These are phyloP conservation scores for Daldinia caldariorum DNA, from an alignment of 495 filamentous ascomycete species.

Conservation along the genomic window DNA sequence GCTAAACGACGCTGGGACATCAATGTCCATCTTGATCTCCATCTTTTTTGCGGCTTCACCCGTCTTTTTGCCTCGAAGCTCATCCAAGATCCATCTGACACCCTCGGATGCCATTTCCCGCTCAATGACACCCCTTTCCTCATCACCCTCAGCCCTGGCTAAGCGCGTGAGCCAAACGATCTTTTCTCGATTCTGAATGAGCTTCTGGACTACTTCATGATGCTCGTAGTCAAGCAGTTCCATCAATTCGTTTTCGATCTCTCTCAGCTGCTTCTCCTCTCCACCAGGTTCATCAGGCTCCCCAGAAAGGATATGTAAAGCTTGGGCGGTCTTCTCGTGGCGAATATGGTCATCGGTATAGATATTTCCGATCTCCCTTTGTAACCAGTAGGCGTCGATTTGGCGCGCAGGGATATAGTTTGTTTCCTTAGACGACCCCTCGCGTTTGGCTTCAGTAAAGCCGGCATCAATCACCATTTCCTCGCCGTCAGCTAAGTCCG, in stretches of 20 bases:
- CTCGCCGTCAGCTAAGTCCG: slow-evolving; percentile 63
- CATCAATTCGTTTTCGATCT: slow-evolving; percentile 98
- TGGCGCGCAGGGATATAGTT: slow-evolving; percentile 78
- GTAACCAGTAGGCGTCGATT: slow-evolving; percentile 97
- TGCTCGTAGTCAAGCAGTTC: slow-evolving; percentile 98
- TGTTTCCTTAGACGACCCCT: slow-evolving; percentile 61
- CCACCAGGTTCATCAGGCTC: slow-evolving; percentile 74
- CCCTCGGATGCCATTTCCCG: slow-evolving; percentile 89
- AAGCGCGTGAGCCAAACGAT: slow-evolving; percentile 95
- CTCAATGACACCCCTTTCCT: slow-evolving; percentile 81
- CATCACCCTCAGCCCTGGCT: slow-evolving; percentile 81
- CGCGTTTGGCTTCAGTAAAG: slow-evolving; percentile 51
- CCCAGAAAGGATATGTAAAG: slow-evolving; percentile 81
- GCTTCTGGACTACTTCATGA: slow-evolving; percentile 88
- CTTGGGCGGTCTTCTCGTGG: slow-evolving; percentile 85
- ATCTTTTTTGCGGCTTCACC: slow-evolving; percentile 72
- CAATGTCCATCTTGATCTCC: slow-evolving; percentile 95
- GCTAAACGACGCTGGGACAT: slow-evolving; percentile 71
- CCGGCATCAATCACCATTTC: slow-evolving; percentile 84
- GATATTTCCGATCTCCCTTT: slow-evolving; percentile 86
- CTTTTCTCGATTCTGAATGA: slow-evolving; percentile 91
- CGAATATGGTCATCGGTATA: slow-evolving; percentile 91
- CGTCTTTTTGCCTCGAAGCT: slow-evolving; percentile 69
- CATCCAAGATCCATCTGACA: slow-evolving; percentile 85
- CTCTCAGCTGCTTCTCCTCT: slow-evolving; percentile 81